Conservation (phyloP, 148 eudicot genomes). For the Vaccinium darrowii region DNA sequence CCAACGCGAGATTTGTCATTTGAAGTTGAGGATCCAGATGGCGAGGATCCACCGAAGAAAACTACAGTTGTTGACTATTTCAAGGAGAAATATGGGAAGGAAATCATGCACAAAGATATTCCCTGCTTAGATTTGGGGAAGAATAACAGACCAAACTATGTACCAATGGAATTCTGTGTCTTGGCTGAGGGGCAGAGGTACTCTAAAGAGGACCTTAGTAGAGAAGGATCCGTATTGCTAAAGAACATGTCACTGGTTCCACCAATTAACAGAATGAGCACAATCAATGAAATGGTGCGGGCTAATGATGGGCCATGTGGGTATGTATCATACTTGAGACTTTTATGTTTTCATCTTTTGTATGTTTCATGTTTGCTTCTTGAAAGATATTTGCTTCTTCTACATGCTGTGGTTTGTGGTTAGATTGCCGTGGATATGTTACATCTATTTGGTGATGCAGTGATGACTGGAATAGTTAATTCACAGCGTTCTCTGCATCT, state of each 20-base stretch:
- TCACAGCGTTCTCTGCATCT: not conserved
- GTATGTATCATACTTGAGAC: slow-evolving; percentile 37
- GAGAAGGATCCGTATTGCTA: slow-evolving; percentile 24
- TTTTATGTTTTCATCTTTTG: not conserved
- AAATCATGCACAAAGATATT: slow-evolving; percentile 31
- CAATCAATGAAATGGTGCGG: slow-evolving; percentile 51
- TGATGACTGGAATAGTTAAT: not conserved
- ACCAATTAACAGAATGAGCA: slow-evolving; percentile 39
- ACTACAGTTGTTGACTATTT: slow-evolving; percentile 48
- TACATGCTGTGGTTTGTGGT: not conserved
- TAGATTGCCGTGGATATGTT: not conserved
- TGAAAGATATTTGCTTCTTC: slow-evolving; percentile 1
- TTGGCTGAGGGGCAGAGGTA: slow-evolving; percentile 72
- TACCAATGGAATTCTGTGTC: slow-evolving; percentile 68
- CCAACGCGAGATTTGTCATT: slow-evolving; percentile 41
- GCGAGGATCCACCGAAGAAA: slow-evolving; percentile 25
- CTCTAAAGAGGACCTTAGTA: slow-evolving; percentile 47
- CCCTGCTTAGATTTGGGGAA: slow-evolving; percentile 64
- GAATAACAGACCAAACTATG: slow-evolving; percentile 37
- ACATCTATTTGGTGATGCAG: not conserved
- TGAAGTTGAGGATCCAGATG: slow-evolving; percentile 41
- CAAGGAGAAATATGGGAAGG: slow-evolving; percentile 39
- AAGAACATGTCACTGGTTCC: slow-evolving; percentile 47
- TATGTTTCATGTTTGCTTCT: not conserved
- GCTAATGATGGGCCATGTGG: slow-evolving; percentile 55